These are phyloP conservation scores for Ramularia endophylla DNA, from an alignment of 2,329 filamentous ascomycete genomes.

Conservation along the genomic window DNA sequence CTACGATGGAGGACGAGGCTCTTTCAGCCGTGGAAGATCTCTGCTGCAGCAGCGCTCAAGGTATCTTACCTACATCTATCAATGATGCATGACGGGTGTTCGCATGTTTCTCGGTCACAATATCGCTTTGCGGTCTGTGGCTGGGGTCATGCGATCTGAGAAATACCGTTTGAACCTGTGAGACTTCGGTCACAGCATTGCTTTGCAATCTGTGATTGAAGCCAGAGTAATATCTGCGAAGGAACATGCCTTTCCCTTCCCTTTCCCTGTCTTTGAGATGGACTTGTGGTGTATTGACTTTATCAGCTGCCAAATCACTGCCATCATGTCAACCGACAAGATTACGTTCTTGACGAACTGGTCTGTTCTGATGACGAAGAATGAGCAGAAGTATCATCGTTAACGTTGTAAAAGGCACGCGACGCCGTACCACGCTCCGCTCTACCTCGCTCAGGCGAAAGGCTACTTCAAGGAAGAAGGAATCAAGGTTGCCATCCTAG, in stretches of 20 bases:
- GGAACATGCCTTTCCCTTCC: conserved; percentile 70
- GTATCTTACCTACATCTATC: conserved; percentile 14
- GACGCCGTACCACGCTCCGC: conserved; percentile 71
- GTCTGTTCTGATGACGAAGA: conserved; percentile 41
- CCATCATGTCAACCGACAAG: conserved; percentile 73
- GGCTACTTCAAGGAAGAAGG: conserved; percentile 70
- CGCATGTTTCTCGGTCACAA: conserved; percentile 14
- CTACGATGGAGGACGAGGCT: neutral
- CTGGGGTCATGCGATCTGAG: conserved; percentile 51
- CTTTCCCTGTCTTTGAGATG: conserved; percentile 23
- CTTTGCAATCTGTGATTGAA: too few species aligned
- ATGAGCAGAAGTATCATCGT: conserved; percentile 6
- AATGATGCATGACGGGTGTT: conserved; percentile 37
- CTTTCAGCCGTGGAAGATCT: neutral
- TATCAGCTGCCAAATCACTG: conserved; percentile 39
- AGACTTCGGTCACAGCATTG: too few species aligned
- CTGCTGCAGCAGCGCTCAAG: conserved; percentile 12
- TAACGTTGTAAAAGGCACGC: conserved; percentile 62
- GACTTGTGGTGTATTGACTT: conserved; percentile 42
- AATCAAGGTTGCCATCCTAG: conserved; percentile 69
- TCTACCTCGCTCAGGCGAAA: conserved; percentile 71
- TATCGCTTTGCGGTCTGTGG: conserved; percentile 21
- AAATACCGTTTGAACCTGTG: conserved; percentile 76
- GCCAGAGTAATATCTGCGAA: conserved; percentile 77
- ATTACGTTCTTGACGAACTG: conserved; percentile 82